These are phyloP conservation scores for Pichia membranifaciens DNA, from an alignment of 805 yeast species.

Conservation along the genomic window DNA sequence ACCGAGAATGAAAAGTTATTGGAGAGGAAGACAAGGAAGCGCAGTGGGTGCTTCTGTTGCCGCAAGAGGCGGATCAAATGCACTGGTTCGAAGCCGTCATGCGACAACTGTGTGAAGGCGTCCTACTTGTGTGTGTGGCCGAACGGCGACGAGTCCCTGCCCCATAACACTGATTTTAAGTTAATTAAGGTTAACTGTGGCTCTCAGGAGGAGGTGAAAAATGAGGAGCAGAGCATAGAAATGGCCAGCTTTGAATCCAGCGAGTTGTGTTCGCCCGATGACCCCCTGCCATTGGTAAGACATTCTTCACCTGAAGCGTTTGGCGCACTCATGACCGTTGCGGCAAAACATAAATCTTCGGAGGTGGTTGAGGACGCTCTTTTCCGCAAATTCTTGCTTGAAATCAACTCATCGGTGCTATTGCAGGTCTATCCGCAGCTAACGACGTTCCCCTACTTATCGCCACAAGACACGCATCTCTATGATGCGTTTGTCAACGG, in stretches of 20 bases:
- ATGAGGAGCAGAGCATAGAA: not conserved
- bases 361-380: conserved; percentile 15
- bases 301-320: not conserved
- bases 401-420: conserved; percentile 8
- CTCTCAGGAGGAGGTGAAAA: not conserved
- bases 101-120: not conserved
- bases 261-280: not conserved
- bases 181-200: not conserved
- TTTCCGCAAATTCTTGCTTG: conserved; percentile 20
- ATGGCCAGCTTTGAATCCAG: not conserved
- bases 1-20: no score
- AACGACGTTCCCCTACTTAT: not conserved
- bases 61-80: not conserved
- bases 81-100: not conserved
- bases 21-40: not conserved
- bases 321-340: not conserved
- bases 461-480: conserved; percentile 9
- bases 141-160: not conserved
- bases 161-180: not conserved
- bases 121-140: not conserved
- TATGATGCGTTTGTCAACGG: conserved; percentile 35
- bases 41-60: not conserved
- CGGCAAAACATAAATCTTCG: not conserved
- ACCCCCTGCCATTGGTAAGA: not conserved
- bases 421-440: not conserved